phyloP scores from a whole-genome alignment of 352 stramenopile genomes.

The Phytopythium chamaehyphon region DNA sequence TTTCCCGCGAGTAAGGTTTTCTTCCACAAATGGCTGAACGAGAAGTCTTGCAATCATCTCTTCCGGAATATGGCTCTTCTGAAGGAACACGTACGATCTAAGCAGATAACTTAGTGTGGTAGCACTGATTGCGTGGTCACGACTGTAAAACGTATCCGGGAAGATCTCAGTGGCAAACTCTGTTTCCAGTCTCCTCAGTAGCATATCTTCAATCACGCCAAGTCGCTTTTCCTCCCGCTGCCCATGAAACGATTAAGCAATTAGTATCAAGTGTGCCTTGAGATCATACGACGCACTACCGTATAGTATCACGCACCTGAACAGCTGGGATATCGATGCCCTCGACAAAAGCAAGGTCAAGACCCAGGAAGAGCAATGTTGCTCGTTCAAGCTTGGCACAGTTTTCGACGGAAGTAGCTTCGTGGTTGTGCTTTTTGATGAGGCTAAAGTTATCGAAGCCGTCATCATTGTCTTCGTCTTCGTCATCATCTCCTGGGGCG shows the following conservation, averaged over 20 bases:
- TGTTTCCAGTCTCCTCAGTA: slow-evolving; percentile 71
- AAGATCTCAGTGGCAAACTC: slow-evolving; percentile 86
- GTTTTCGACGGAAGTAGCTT: slow-evolving; percentile 38
- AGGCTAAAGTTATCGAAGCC: slow-evolving; percentile 74
- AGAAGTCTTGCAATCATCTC: slow-evolving; percentile 78
- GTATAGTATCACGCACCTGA: slow-evolving; percentile 54
- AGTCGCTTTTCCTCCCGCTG: slow-evolving; percentile 72
- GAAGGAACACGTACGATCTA: slow-evolving; percentile 67
- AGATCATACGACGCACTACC: too few relatives aligned
- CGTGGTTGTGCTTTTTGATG: slow-evolving; percentile 31
- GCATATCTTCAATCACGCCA: slow-evolving; percentile 60
- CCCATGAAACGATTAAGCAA: not conserved
- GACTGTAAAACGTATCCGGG: slow-evolving; percentile 84
- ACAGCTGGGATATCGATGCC: slow-evolving; percentile 60
- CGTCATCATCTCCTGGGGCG: too few relatives aligned
- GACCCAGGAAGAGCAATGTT: slow-evolving; percentile 63
- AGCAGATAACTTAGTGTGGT: slow-evolving; percentile 64
- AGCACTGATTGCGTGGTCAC: slow-evolving; percentile 67
- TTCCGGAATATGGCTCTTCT: slow-evolving; percentile 75
- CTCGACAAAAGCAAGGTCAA: slow-evolving; percentile 76
- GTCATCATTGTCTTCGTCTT: slow-evolving; percentile 38
- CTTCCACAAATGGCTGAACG: slow-evolving; percentile 73
- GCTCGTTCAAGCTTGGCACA: slow-evolving; percentile 75
- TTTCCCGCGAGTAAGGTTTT: slow-evolving; percentile 71
- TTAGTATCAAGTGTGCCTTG: too few relatives aligned